Base-by-base conservation (phyloP, 2,329 filamentous ascomycete species). In the Trichophyton benhamiae region DNA sequence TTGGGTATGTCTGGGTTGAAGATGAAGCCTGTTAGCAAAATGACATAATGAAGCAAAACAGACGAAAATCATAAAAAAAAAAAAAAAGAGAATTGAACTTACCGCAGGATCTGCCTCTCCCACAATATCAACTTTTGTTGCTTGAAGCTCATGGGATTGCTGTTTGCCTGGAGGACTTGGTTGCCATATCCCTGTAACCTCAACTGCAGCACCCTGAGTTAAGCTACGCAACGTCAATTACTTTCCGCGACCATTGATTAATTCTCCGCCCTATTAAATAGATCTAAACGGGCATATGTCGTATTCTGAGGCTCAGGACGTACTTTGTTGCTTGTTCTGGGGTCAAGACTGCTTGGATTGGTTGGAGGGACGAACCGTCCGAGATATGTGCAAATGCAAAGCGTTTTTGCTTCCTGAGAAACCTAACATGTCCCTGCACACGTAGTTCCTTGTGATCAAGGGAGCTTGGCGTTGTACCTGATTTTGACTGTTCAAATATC, bases 341-440 rank as follows among this genome's bases (percentile, higher is more conserved):
- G 60, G 83, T 83, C 67, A 96, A 77, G 55, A 96, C 84, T 53
- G 87, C 89, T 76, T 99, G 94, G 61, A 97, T 74, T 30, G 89
- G 80, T 64, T 86, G 79, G 66, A 89, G 79, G 48, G 88, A 90
- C 11, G 91, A 95, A 52, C 94, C 94, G 78, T 99, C 94, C 9
- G 87, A 87, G 59, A 97, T 79, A 63, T 90, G 83, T 59, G 91
- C 87, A 76, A 99, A 97, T 3, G 87, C 86, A 63, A 87, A 80
- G 22, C 82, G 82, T 72, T 96, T 95, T 78, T 95, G 91, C 72
- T 89, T 88, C 64, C 92, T 83, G 63, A 96, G 86, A 3, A 89
- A 92, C 65, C 89, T 84, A 61, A 96, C 81, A 77, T 87, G 92
- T 64, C 91, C 92, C 71, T 87, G 82, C 67, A 96, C 78, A 62